These are phyloP conservation scores for Blastomyces gilchristii DNA, from an alignment of 2,329 filamentous ascomycete species.

Conservation along the genomic window DNA sequence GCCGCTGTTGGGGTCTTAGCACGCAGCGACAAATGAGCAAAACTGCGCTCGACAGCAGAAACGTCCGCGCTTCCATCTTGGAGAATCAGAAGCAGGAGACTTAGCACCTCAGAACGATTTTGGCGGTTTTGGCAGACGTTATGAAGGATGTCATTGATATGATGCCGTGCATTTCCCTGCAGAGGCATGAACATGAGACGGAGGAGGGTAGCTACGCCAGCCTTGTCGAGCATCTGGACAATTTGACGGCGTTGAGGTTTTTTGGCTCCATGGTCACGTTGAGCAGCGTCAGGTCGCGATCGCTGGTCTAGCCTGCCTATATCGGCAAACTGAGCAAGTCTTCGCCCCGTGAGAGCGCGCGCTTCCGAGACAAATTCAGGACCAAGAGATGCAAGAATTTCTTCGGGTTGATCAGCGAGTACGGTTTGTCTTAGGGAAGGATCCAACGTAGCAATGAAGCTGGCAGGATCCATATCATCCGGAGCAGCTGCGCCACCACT, in stretches of 20 bases:
- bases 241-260: conserved; percentile 69
- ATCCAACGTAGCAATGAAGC: conserved; percentile 82
- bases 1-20: conserved; percentile 69
- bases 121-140: conserved; percentile 96
- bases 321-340: conserved; percentile 45
- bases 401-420: conserved; percentile 82
- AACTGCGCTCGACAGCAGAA: conserved; percentile 88
- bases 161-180: conserved; percentile 71
- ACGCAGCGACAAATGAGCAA: conserved; percentile 81
- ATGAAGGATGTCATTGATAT: conserved; percentile 76
- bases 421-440: conserved; percentile 76
- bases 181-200: conserved; percentile 98
- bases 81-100: conserved; percentile 80
- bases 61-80: conserved; percentile 93
- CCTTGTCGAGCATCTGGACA: conserved; percentile 93
- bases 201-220: conserved; percentile 87
- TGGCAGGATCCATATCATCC: conserved; percentile 83
- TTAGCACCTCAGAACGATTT: conserved; percentile 87
- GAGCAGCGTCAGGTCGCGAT: conserved; percentile 15
- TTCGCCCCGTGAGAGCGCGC: conserved; percentile 54
- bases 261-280: conserved; percentile 40
- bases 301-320: conserved; percentile 27
- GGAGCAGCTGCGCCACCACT: conserved; percentile 44
- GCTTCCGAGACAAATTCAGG: conserved; percentile 80
- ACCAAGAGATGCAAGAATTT: conserved; percentile 72